Evolutionary conservation across 2,329 filamentous ascomycete species (phyloP), one percentile per base, ranked within the genome.

Genomic region (Colletotrichum lini): DNA sequence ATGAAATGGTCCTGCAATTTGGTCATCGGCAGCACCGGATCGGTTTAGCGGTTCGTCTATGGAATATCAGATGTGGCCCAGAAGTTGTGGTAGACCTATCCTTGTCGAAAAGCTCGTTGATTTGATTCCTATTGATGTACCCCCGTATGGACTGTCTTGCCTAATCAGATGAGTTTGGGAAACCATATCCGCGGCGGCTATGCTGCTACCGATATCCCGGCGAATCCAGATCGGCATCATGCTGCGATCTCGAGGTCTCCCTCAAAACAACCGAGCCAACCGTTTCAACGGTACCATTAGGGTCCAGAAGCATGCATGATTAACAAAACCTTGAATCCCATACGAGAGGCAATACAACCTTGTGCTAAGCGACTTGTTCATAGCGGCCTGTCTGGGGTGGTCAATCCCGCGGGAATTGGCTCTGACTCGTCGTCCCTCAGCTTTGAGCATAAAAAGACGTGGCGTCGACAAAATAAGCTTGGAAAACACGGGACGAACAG

Each of bases 401-500:
- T n/a, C 12, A 2, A 30, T 23, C 23, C 16, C 23, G 1, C 44
- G 9, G 44, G 44, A 7, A n/a, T 26, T 40, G 44, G 23, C 16
- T n/a, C 44, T 38, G 26, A 47, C 12, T 49, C 26, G 30, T 35
- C 13, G 15, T 12, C 56, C 2, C 23, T 30, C 2, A 30, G 42
- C 21, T 23, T 45, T 21, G 23, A 26, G 38, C 18, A 26, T 4
- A 38, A 49, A 12, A 8, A 38, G 16, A 26, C 23, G 10, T 18
- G 13, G 12, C 21, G 57, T 47, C n/a, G 44, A 35, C 6, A 30
- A 30, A 35, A 21, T 49, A 49, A 49, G 57, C 44, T 35, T 38
- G 26, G 26, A 30, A 44, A 18, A 21, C 26, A 49, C 21, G 57
- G 44, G 44, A 60, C 18, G 57, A 60, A 49, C 57, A 38, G 26